phyloP scores from a whole-genome alignment of 148 eudicot species.

The Fagopyrum homotropicum region DNA sequence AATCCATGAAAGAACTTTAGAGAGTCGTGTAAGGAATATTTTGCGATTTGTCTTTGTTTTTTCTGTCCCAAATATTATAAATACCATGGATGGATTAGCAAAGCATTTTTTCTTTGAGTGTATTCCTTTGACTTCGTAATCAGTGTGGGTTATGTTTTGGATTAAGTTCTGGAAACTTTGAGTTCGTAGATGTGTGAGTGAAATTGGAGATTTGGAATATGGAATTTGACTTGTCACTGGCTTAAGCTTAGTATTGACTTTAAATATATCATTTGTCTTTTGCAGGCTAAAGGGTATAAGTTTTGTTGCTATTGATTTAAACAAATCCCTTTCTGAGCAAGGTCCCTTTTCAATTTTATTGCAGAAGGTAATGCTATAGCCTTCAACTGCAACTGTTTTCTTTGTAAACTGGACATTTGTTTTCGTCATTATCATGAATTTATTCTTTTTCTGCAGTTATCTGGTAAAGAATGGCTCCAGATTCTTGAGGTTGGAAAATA shows the following conservation, averaged over 20 bases:
- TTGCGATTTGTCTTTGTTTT: too few species aligned
- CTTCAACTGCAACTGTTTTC: neutral
- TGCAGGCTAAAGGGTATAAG: slow-evolving; percentile 82
- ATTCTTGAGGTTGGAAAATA: slow-evolving; percentile 68
- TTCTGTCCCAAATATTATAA: too few species aligned
- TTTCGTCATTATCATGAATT: neutral
- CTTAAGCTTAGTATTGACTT: neutral
- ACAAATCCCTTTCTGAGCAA: slow-evolving; percentile 74
- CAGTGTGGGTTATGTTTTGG: too few species aligned
- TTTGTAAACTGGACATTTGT: neutral
- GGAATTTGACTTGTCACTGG: neutral
- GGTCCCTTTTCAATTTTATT: slow-evolving; percentile 91
- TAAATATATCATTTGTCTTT: neutral
- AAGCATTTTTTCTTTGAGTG: neutral
- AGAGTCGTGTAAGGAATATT: too few species aligned
- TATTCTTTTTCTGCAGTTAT: slow-evolving; percentile 46
- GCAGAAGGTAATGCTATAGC: slow-evolving; percentile 57
- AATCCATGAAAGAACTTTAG: neutral
- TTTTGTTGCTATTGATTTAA: slow-evolving; percentile 84
- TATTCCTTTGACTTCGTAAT: too few species aligned
- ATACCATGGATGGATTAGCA: too few species aligned
- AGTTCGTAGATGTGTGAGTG: neutral
- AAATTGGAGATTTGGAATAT: neutral
- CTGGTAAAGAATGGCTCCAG: slow-evolving; percentile 77
- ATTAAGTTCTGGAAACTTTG: neutral